These are phyloP conservation scores for Candida sithepensis DNA, from an alignment of 805 yeast genomes.

Conservation along the genomic window DNA sequence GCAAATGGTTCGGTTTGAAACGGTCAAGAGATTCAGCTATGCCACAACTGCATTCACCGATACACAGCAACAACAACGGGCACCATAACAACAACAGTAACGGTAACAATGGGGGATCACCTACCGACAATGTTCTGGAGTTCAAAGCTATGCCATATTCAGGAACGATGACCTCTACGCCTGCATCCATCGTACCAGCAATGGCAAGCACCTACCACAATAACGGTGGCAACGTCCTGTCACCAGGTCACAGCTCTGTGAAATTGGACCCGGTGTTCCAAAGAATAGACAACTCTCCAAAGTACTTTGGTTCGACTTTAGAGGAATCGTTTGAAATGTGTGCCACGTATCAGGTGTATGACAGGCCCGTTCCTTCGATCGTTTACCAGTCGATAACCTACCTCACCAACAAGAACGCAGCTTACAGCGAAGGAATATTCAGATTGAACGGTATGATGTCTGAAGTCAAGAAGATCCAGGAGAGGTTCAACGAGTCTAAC, in stretches of 20 bases:
- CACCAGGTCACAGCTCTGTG: neutral
- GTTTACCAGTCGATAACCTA: constrained; percentile 71
- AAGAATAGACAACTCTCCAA: constrained; percentile 18
- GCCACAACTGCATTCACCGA: constrained; percentile 12
- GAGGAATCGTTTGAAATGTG: constrained; percentile 50
- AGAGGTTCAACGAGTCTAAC: constrained; percentile 58
- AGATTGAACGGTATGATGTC: constrained; percentile 86
- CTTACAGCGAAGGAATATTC: constrained; percentile 88
- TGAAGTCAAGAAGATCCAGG: constrained; percentile 64
- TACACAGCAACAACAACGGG: neutral
- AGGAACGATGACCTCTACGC: constrained; percentile 13
- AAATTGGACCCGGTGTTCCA: constrained; percentile 18
- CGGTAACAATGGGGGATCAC: constrained; percentile 4
- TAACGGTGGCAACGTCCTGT: neutral
- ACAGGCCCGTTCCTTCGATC: constrained; percentile 63
- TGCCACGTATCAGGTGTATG: constrained; percentile 38
- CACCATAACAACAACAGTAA: neutral
- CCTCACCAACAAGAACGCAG: constrained; percentile 61
- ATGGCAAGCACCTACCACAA: neutral
- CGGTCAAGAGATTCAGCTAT: constrained; percentile 15
- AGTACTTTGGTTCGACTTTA: constrained; percentile 64
- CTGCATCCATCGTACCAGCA: neutral
- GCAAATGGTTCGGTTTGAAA: constrained; percentile 21
- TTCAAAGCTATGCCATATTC: constrained; percentile 33
- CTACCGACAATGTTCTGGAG: constrained; percentile 22